Base-by-base conservation (phyloP, 208 protist species). In the Tetramitus jugosus region DNA sequence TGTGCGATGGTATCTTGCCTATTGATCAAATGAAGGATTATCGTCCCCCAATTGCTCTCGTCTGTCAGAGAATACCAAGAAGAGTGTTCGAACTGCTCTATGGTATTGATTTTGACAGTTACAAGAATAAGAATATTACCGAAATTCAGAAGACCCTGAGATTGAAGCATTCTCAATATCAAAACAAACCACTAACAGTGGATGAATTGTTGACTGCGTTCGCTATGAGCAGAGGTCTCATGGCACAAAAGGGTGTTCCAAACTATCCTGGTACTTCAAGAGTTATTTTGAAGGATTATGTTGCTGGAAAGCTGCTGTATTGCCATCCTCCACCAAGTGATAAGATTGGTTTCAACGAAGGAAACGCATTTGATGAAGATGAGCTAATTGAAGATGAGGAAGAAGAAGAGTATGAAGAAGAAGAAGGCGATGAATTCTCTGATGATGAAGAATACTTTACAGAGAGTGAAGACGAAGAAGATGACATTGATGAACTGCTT, bases 1-100 rank as follows among this genome's bases (percentile, higher is more conserved):
- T 99, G 7, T 88, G 99, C 1, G 99, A 98, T 81, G 97, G 97
- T 62, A 95, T 99, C 1, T 92, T 98, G 31, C 88, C 94, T 61
- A 86, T 95, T 20, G 93, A 97, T 80, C 84, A 89, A n/a, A 82
- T 96, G 37, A 84, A 86, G 37, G 92, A 97, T 65, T 95, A 97
- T 49, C 93, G 86, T 17, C 13, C 89, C 96, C 37, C 90, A 97
- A 53, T 92, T 99, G 33, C 78, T 90, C 31, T 89, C 86, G 0
- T 88, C 99, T 3, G 79, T 99, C 7, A 49, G 95, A 52, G 90
- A 94, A 78, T 91, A 97, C 8, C 97, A 99, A 81, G 74, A 82
- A 14, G 89, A 97, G 75, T 96, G 99, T 83, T 81, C 99, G 23
- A 60, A 85, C 14, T 80, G 90, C 33, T n/a, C 76, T 75, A 20